A percentile compares a stretch with the other conserved stretches of the same genome.
These are phyloP conservation scores for Scheffersomyces stipitis DNA, from an alignment of 805 yeast species.

Conservation along the genomic window DNA sequence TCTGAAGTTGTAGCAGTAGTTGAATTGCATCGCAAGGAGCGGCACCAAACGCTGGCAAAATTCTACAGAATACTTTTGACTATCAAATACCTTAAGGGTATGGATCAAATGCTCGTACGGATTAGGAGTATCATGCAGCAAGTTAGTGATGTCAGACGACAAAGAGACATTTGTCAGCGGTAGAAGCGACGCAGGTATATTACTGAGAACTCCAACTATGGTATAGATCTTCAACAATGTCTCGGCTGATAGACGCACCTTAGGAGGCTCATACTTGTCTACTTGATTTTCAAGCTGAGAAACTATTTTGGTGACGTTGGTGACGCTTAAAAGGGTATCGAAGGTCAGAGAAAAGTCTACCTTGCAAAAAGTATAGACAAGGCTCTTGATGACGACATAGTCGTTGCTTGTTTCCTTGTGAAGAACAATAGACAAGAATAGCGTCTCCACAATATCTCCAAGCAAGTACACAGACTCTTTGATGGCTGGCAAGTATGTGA, in stretches of 20 bases:
- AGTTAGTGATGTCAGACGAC: slow-evolving; percentile 30
- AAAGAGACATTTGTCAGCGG: slow-evolving; percentile 16
- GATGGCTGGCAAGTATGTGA: slow-evolving; percentile 15
- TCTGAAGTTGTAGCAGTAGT: slow-evolving; percentile 18
- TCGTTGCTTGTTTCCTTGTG: slow-evolving; percentile 15
- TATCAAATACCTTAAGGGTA: slow-evolving; percentile 9
- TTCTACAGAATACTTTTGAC: slow-evolving; percentile 9
- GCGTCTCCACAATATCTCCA: slow-evolving; percentile 22
- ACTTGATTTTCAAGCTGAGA: slow-evolving; percentile 3
- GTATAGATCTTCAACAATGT: slow-evolving; percentile 24
- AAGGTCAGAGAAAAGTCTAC: slow-evolving; percentile 21
- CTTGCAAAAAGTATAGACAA: slow-evolving; percentile 22
- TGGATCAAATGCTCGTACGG: slow-evolving; percentile 16
- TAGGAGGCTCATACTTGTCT: slow-evolving; percentile 12
- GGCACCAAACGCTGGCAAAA: slow-evolving; percentile 21
- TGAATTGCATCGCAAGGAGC: slow-evolving; percentile 21
- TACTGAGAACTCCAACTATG: slow-evolving; percentile 23
- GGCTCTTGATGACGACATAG: slow-evolving; percentile 17
- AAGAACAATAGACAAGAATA: slow-evolving; percentile 15
- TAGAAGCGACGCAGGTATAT: slow-evolving; percentile 21
- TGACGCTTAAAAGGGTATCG: slow-evolving; percentile 14
- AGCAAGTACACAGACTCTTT: slow-evolving; percentile 27
- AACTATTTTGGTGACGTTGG: slow-evolving; percentile 7
- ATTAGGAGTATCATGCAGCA: slow-evolving; percentile 20
- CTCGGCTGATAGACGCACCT: slow-evolving; percentile 25